Base-by-base conservation (phyloP, 345 rosid species). In the Trapa bicornis region DNA sequence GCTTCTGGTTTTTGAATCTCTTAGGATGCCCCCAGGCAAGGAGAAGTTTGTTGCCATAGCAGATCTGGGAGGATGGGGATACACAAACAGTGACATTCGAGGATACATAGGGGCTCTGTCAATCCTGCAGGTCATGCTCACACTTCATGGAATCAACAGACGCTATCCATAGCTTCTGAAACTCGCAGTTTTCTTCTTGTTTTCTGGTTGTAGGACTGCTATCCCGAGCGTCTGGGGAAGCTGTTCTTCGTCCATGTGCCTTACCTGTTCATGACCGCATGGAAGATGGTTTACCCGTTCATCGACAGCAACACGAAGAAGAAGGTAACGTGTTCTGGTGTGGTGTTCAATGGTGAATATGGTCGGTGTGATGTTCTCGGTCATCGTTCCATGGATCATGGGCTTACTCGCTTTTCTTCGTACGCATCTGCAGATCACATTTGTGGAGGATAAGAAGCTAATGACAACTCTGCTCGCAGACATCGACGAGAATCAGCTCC, bases 41-140 rank as follows among this genome's bases (percentile, higher is more conserved):
- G 97, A 93, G 70, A 90, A 87, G 68, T 90, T 88, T 71, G 68
- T 81, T 65, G 33, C 70, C 41, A 84, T 90, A 33, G 96, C 66
- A 50, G 98, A 90, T 87, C 85, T 93, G 9, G 74, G 83, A 76
- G 97, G 91, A 56, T 90, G 98, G 98, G 97, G 95, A 72, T 90
- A 90, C 72, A 66, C 90, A 0, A 81, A 78, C 61, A 81, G 95
- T 32, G 97, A 94, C 67, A 66, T 88, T 70, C 88, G 89, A 7
- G 97, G 92, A 60, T 86, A 88, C 67, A 0, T 94, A 32, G 91
- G 89, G 37, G 75, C 86, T 61, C 80, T 90, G 33, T 80, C 94
- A 6, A 87, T 76, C 68, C 73, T 93, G 78, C 99, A 93, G 98
- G 98, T 88, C 35, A 15, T 13, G 35, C 38, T 33, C 14, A 33